These are phyloP conservation scores for Fusarium albidum DNA, from an alignment of 2,329 filamentous ascomycete species.

Conservation along the genomic window DNA sequence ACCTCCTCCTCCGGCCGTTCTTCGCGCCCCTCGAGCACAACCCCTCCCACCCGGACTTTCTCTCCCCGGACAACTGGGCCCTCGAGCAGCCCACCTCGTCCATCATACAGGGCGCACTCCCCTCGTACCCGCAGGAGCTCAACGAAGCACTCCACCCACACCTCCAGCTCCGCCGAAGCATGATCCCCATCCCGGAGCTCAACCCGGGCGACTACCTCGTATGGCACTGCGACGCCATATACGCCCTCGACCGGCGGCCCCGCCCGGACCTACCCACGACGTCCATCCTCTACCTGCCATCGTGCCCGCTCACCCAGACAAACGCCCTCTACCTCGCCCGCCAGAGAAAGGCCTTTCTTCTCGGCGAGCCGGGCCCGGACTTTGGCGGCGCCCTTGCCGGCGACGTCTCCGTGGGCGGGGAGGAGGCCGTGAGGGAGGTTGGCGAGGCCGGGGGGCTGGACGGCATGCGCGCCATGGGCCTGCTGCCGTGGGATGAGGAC, in stretches of 20 bases:
- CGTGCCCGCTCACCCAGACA: constrained; percentile 52
- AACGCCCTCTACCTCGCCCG: constrained; percentile 53
- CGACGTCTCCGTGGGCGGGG: constrained; percentile 44
- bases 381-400: constrained; percentile 48
- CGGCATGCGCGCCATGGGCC: constrained; percentile 51
- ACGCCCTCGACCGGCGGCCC: constrained; percentile 68
- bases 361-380: constrained; percentile 51
- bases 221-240: constrained; percentile 77
- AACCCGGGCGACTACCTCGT: constrained; percentile 77
- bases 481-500: constrained; percentile 52
- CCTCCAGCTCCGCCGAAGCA: constrained; percentile 68
- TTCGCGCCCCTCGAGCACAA: constrained; percentile 58
- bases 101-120: constrained; percentile 73
- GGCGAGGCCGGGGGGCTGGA: constrained; percentile 51
- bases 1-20: constrained; percentile 79
- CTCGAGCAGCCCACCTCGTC: constrained; percentile 55
- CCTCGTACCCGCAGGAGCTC: constrained; percentile 74
- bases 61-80: constrained; percentile 61
- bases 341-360: constrained; percentile 52
- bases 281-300: constrained; percentile 50
- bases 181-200: constrained; percentile 75
- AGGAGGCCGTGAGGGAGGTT: constrained; percentile 49
- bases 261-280: constrained; percentile 35
- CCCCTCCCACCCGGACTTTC: constrained; percentile 48
- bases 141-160: constrained; percentile 72